Conservation (phyloP, 495 filamentous ascomycete genomes). For the Sphaerosporella brunnea region DNA sequence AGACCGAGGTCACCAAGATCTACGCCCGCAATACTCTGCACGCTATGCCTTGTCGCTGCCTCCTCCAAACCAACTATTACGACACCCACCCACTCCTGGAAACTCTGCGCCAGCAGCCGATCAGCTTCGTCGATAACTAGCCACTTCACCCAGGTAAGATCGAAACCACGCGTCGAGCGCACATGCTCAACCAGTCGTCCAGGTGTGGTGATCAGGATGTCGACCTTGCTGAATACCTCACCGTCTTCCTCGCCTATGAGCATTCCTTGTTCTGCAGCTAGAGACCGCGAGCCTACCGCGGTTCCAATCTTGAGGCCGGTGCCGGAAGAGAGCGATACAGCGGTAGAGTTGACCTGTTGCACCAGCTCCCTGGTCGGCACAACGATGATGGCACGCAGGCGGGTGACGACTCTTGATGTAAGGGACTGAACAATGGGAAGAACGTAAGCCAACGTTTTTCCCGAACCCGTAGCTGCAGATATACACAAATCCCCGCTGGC, state of each 20-base stretch:
- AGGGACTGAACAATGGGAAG: conserved; percentile 70
- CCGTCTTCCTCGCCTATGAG: conserved; percentile 46
- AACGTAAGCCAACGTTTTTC: conserved; percentile 81
- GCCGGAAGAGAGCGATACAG: conserved; percentile 28
- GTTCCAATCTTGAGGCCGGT: conserved; percentile 56
- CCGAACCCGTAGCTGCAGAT: conserved; percentile 79
- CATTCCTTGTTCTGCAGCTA: conserved; percentile 53
- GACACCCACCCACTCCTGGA: conserved; percentile 72
- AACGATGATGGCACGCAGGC: conserved; percentile 58
- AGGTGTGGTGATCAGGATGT: conserved; percentile 82
- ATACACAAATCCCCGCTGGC: conserved; percentile 62
- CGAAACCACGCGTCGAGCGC: conserved; percentile 63
- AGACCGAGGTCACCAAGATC: conserved; percentile 22
- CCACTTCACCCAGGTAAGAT: conserved; percentile 58
- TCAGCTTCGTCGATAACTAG: conserved; percentile 89
- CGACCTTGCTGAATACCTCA: conserved; percentile 41
- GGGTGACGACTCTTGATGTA: conserved; percentile 38
- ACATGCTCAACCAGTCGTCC: conserved; percentile 86
- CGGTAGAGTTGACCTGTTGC: conserved; percentile 50
- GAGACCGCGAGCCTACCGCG: conserved; percentile 57
- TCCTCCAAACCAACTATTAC: conserved; percentile 44
- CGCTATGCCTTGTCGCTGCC: conserved; percentile 1
- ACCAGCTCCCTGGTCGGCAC: conserved; percentile 84
- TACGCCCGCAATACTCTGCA: conserved; percentile 7
- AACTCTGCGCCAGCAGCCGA: conserved; percentile 73